These are phyloP conservation scores for Pilobolus umbonatus DNA, from an alignment of 192 early-diverging fungal species.

Conservation along the genomic window DNA sequence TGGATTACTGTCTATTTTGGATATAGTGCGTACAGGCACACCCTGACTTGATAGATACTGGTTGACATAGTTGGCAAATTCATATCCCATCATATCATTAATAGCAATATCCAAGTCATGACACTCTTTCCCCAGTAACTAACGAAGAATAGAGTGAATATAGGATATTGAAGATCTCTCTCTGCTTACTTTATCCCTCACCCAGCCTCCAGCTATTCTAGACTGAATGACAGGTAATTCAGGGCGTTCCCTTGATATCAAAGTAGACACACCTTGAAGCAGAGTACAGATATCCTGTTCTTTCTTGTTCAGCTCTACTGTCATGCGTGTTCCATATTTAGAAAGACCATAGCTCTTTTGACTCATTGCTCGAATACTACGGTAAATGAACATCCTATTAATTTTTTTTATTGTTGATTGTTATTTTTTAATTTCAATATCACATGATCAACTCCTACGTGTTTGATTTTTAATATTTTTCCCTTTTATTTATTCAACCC, in stretches of 20 bases:
- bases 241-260: constrained; percentile 44
- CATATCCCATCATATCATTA: constrained; percentile 88
- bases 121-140: constrained; percentile 80
- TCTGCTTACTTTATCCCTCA: constrained; percentile 82
- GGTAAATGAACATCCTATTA: too few species aligned
- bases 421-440: too few species aligned
- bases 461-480: too few species aligned
- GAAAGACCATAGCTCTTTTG: constrained; percentile 17
- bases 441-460: too few species aligned
- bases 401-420: too few species aligned
- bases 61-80: constrained; percentile 78
- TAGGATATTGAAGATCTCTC: background rate
- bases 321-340: constrained; percentile 25
- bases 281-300: constrained; percentile 69
- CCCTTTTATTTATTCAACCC: background rate
- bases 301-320: constrained; percentile 47
- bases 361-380: too few species aligned
- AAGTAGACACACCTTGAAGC: constrained; percentile 54
- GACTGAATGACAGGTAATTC: constrained; percentile 54
- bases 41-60: constrained; percentile 48
- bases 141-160: background rate
- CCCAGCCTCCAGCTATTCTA: constrained; percentile 97
- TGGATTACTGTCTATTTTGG: constrained; percentile 88
- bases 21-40: constrained; percentile 45
- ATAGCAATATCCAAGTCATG: constrained; percentile 95